Conservation (phyloP, 805 yeast species). For the Ogataea saltuana region DNA sequence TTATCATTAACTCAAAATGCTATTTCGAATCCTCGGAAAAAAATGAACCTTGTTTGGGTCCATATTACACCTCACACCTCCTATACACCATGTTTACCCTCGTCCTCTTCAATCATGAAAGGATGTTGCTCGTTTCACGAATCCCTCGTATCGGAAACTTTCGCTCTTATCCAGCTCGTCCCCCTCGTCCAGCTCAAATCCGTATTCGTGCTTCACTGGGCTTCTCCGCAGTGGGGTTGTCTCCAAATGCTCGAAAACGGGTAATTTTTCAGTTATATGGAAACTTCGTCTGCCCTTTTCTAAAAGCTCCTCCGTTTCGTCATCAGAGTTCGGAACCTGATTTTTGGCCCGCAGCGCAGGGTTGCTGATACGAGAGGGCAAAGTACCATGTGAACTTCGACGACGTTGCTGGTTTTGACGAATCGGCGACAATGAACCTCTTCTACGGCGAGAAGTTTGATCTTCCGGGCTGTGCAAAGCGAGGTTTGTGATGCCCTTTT, state of each 20-base stretch:
- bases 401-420: constrained; percentile 1
- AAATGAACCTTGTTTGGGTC: too few species aligned
- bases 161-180: constrained; percentile 10
- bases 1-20: neutral
- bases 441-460: too few species aligned
- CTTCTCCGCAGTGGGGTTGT: too few species aligned
- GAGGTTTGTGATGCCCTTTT: neutral
- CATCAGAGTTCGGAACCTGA: neutral
- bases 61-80: too few species aligned
- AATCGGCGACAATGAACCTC: constrained; percentile 4
- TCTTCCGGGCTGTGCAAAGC: too few species aligned
- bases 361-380: neutral
- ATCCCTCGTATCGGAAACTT: constrained; percentile 20
- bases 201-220: neutral
- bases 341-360: neutral
- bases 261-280: neutral
- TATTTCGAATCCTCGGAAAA: too few species aligned
- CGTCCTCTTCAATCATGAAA: too few species aligned
- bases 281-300: neutral
- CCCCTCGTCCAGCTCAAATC: constrained; percentile 1
- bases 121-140: constrained; percentile 20
- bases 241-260: neutral
- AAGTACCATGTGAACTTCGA: neutral
- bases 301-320: neutral
- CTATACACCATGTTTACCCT: neutral